Evolutionary conservation across 257 asterid species (phyloP).

Genomic region (Thymus quinquecostatus): DNA sequence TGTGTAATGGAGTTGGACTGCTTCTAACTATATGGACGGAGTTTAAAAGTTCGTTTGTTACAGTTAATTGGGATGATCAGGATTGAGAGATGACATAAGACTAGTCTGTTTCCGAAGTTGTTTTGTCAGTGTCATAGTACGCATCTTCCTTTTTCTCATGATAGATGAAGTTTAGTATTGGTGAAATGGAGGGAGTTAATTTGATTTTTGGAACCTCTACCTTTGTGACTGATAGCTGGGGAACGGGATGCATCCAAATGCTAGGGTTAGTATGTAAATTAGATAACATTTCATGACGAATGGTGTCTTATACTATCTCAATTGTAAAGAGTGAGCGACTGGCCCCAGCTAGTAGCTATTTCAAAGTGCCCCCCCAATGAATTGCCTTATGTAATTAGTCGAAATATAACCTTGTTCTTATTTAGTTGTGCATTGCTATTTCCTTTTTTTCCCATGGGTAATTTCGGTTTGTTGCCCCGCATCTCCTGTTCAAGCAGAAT

Average conservation of each 20-base stretch:
- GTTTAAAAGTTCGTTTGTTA: background rate
- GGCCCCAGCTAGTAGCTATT: slow-evolving; percentile 1
- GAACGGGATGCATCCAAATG: slow-evolving; percentile 13
- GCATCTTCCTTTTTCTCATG: background rate
- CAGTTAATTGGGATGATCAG: slow-evolving; percentile 12
- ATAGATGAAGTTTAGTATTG: background rate
- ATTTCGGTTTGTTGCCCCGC: background rate
- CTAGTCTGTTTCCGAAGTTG: background rate
- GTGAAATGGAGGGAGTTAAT: slow-evolving; percentile 21
- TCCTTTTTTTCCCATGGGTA: slow-evolving; percentile 15
- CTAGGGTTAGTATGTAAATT: background rate
- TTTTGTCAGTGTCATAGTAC: background rate
- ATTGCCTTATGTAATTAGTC: background rate
- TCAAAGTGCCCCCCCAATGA: background rate
- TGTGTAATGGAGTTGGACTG: background rate
- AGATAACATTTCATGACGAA: slow-evolving; percentile 3
- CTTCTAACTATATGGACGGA: background rate
- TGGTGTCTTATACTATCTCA: slow-evolving; percentile 7
- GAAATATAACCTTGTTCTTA: background rate
- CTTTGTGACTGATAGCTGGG: background rate
- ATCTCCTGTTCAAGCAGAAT: background rate
- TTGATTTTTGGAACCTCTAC: background rate
- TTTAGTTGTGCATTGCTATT: slow-evolving; percentile 7
- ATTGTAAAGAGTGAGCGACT: background rate
- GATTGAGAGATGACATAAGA: slow-evolving; percentile 13